These are phyloP conservation scores for Solanum tarijense DNA, from an alignment of 257 asterid genomes.

Conservation along the genomic window DNA sequence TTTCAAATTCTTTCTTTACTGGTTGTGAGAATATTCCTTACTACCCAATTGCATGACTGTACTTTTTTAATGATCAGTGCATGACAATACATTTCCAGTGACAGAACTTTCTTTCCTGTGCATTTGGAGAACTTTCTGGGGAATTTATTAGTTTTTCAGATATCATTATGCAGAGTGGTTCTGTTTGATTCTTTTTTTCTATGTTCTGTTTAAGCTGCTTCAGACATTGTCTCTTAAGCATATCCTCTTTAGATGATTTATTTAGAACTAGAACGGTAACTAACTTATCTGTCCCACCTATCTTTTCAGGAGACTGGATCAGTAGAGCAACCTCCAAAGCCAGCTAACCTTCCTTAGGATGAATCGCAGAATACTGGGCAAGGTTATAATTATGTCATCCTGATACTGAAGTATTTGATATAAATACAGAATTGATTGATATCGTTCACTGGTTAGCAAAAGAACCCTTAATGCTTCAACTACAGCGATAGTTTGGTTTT, in stretches of 20 bases:
- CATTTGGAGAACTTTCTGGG: neutral
- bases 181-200: neutral
- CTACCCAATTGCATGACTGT: neutral
- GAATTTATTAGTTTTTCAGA: neutral
- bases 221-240: neutral
- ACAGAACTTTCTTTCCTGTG: neutral
- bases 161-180: neutral
- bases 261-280: neutral
- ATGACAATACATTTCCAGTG: neutral
- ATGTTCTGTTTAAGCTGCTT: neutral
- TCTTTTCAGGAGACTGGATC: slow-evolving; percentile 20
- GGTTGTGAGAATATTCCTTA: neutral
- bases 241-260: neutral
- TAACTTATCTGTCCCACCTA: neutral
- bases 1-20: neutral
- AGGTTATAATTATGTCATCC: neutral
- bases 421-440: neutral
- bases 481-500: neutral
- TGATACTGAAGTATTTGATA: neutral
- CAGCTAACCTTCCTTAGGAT: neutral
- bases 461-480: neutral
- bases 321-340: slow-evolving; percentile 6
- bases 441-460: neutral
- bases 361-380: neutral
- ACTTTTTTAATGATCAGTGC: neutral